Base-by-base conservation (phyloP, 768 basidiomycete species). In the Lyophyllum decastes region DNA sequence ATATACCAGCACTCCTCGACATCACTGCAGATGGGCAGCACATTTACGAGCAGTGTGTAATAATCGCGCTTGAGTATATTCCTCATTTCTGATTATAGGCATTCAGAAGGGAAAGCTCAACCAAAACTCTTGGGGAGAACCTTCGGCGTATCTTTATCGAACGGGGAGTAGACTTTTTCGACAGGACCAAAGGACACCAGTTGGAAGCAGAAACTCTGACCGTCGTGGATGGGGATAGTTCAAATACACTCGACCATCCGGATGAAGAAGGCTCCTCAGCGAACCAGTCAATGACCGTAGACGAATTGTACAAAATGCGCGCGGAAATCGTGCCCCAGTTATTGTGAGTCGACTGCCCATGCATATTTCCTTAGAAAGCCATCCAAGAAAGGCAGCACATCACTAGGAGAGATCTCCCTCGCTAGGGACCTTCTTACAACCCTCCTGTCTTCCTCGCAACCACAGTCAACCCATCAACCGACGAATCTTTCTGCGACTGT, bases 351-450 rank as follows among this genome's bases (percentile, higher is more conserved):
- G 11, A 35, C n/a, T 12, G 55, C 54, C 47, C 11, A 25, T 35
- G 27, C 41, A 17, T 22, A 24, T 43, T 16, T 25, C 54, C 14
- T 38, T 24, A 41, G 46, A 47, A 46, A 47, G 22, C 22, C 41
- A 53, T 49, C 62, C 55, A 66, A 60, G 52, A 26, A 52, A 54
- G 38, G 40, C 48, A 92, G 90, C 61, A 82, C 86, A 58, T 89
- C 91, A 25, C 72, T 87, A 47, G 90, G 90, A 55, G 92, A 94
- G 71, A 89, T 94, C 82, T 80, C 83, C 7, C 86, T 87, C 54
- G 90, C 90, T 10, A 82, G 81, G 61, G 89, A 92, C 59, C 76
- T 94, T 22, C 73, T 94, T 26, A 74, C 79, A 22, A 76, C 84
- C 25, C 73, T 93, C 14, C 72, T 92, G 14, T 72, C 79, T 27